Evolutionary conservation across 768 basidiomycete species (phyloP), one percentile per base, ranked within the genome.

Genomic region (Leccinum fibrillosum): DNA sequence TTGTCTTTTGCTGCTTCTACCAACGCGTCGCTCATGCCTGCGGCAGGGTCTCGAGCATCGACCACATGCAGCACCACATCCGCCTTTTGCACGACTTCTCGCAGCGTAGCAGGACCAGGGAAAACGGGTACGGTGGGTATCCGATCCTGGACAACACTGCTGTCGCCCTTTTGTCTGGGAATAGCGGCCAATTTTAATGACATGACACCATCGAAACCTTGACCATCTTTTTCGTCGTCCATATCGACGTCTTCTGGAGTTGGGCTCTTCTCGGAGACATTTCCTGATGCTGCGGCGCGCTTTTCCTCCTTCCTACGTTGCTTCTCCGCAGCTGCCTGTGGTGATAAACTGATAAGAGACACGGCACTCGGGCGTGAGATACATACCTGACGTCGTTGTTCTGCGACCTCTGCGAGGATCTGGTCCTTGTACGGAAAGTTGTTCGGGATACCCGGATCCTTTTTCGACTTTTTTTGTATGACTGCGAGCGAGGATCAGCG

Each of bases 371-470:
- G 45, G 50, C 17, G 2, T 48, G 42, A 19, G 42, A 42, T 54
- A 30, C 44, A 19, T 66, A 94, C 93, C 61, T 79, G 74, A 66
- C 90, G 80, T 61, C 93, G 85, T 68, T 91, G 82, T 65, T 90
- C 90, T 48, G 88, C 87, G 53, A 96, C 82, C 67, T 98, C 94
- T 5, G 93, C 94, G 28, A 98, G 77, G 62, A 98, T 89, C 73
- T 93, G 87, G 66, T 95, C 94, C 75, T 96, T 98, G 80, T 88
- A 94, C 4, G 92, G 94, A 75, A 94, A 94, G 58, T 85, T 86
- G 74, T 90, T 95, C 7, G 94, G 94, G 63, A 97, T 94, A 48
- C 94, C 94, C 30, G 90, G 92, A 72, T 98, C 94, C 72, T 92
- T 94, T 61, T 65, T 74, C 8, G 69, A 71, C 56, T 71, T 71